Conservation (phyloP, 2,329 filamentous ascomycete genomes). For the Neonectria sp. region DNA sequence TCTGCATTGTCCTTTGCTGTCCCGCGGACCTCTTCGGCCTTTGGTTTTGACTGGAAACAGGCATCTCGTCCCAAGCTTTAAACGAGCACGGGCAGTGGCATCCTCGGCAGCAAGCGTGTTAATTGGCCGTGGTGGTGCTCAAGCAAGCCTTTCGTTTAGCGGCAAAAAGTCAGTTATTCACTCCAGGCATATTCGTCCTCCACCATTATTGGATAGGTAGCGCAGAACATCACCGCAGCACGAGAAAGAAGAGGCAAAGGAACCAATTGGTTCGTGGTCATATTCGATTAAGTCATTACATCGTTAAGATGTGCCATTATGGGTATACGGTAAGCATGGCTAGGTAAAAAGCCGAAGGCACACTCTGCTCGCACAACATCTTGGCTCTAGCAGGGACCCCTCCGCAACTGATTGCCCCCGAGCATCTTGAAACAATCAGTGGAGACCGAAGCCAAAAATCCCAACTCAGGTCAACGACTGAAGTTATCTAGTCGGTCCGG, state of each 20-base stretch:
- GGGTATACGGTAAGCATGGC: not conserved
- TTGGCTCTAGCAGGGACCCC: not conserved
- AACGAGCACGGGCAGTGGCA: not conserved
- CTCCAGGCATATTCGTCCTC: not conserved
- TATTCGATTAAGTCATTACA: constrained; percentile 10
- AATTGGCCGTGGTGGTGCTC: not conserved
- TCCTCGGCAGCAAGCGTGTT: not conserved
- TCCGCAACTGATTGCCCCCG: not conserved
- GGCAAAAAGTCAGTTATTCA: not conserved
- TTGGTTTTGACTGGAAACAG: not conserved
- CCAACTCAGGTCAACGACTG: too few relatives aligned
- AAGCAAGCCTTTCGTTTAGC: not conserved
- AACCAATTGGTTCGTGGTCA: not conserved
- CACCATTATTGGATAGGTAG: not conserved
- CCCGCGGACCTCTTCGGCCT: not conserved
- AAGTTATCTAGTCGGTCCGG: not conserved
- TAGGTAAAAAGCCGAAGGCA: not conserved
- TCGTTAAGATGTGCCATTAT: constrained; percentile 1
- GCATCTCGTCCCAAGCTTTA: not conserved
- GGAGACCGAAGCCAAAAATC: not conserved
- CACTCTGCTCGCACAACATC: not conserved
- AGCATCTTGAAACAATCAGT: too few relatives aligned
- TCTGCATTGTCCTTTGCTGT: not conserved
- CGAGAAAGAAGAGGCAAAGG: not conserved
- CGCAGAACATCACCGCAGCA: not conserved